Evolutionary conservation across 2,329 filamentous ascomycete species (phyloP), one percentile per base, ranked within the genome.

Genomic region (Colletotrichum echinochloae): DNA sequence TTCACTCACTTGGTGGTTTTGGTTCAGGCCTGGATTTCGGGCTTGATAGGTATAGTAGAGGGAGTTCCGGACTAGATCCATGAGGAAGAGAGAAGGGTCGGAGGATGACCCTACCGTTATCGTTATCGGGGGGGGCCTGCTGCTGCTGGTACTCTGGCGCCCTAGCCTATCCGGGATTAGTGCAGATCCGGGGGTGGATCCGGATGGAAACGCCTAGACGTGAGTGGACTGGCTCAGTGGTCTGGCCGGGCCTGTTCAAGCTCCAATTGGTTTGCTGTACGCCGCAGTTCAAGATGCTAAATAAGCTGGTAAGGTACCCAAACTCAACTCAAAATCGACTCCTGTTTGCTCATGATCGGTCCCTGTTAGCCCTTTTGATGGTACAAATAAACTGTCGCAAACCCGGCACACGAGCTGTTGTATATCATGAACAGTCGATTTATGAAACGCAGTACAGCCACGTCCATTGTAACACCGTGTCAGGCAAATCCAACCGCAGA

Each of bases 161-260:
- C 35, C 57, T 71, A 59, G 65, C 68, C 52, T 14, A 52, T 52
- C 26, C 6, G 3, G 30, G 44, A 41, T 30, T 68, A 63, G 65
- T 71, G 68, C 68, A 71, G 68, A 71, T 71, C 68, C 68, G 68
- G 68, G 68, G 68, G 68, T 71, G 68, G 68, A 26, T n/a, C 64
- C 68, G 52, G 64, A 55, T 35, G 54, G 68, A 67, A 66, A 59
- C 52, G 68, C 68, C 68, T 70, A 57, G 68, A 67, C 68, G 39
- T 26, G 35, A 46, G 57, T 70, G 64, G 68, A 46, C 59, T 67
- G 57, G 41, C 20, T 20, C 20, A 20, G 41, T 20, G 41, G 41
- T 20, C 41, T 67, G 64, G 41, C 48, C 64, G 48, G 37, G 48
- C 55, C 64, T 37, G 52, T 68, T 64, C 41, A 48, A 71, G 64